Conservation (phyloP, 139 green algal species). For the Asterochloris erici region DNA sequence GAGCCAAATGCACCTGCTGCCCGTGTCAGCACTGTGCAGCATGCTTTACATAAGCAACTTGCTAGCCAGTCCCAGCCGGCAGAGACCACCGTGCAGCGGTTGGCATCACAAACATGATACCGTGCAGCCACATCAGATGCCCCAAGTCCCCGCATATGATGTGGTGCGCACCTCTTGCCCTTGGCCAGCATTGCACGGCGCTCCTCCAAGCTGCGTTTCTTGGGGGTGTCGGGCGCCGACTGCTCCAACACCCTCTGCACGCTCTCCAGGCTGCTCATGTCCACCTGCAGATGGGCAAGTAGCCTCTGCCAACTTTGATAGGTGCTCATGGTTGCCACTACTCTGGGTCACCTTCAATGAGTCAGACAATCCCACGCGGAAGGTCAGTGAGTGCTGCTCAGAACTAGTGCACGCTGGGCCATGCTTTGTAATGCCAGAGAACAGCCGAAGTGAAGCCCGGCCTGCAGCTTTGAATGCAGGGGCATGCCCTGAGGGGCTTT, state of each 20-base stretch:
- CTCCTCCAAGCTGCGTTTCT: conserved; percentile 5
- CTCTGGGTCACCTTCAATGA: background rate
- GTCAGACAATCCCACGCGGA: background rate
- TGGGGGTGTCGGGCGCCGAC: conserved; percentile 17
- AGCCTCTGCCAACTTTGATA: background rate
- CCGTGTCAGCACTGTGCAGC: background rate
- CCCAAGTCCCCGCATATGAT: background rate
- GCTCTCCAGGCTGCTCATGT: conserved; percentile 13
- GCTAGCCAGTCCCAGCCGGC: background rate
- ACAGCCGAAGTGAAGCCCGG: no score
- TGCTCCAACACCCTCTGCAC: conserved; percentile 14
- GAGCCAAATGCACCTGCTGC: background rate
- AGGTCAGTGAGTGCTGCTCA: no score
- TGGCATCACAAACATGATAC: background rate
- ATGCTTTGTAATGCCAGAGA: no score
- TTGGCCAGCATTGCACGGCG: conserved; percentile 8
- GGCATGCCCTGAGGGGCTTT: no score
- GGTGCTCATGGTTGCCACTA: background rate
- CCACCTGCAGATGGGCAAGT: conserved; percentile 3
- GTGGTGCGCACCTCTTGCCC: conserved; percentile 6
- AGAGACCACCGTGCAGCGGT: background rate
- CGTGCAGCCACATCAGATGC: background rate
- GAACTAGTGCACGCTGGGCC: no score
- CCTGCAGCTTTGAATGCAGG: no score
- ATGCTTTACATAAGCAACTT: background rate